Percentiles rank a stretch among this genome's conserved stretches.
These are phyloP conservation scores for Ustilago bromivora DNA, from an alignment of 1,284 basidiomycete species.

Conservation along the genomic window DNA sequence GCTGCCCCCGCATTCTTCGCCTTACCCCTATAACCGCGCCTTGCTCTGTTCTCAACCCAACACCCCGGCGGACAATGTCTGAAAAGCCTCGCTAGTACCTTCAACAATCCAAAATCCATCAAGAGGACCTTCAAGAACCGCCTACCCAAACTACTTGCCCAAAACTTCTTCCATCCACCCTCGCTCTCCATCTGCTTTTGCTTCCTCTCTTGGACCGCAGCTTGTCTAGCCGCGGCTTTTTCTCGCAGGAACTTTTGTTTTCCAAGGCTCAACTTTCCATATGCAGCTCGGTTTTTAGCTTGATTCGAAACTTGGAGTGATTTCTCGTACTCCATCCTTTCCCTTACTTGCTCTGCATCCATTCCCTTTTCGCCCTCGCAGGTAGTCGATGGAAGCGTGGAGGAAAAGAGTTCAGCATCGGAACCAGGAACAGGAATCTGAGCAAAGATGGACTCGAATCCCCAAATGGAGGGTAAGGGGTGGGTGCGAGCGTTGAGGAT, in stretches of 20 bases:
- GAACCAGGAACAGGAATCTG: constrained; percentile 53
- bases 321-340: constrained; percentile 45
- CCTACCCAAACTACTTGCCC: not conserved
- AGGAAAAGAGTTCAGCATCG: constrained; percentile 31
- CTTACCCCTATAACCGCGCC: not conserved
- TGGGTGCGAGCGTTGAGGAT: constrained; percentile 72
- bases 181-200: not conserved
- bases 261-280: constrained; percentile 52
- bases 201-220: constrained; percentile 1
- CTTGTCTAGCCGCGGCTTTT: constrained; percentile 20
- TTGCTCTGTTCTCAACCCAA: constrained; percentile 2
- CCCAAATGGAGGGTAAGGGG: constrained; percentile 36
- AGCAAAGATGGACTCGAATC: constrained; percentile 60
- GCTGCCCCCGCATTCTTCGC: constrained; percentile 9
- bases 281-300: constrained; percentile 53
- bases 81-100: constrained; percentile 12
- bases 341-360: constrained; percentile 31
- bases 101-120: constrained; percentile 23
- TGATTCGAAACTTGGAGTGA: constrained; percentile 38
- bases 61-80: constrained; percentile 27
- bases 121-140: constrained; percentile 11
- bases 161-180: not conserved
- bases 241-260: constrained; percentile 34
- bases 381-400: not conserved
- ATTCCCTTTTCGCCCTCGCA: constrained; percentile 1